Evolutionary conservation across 345 rosid genomes (phyloP).

Genomic region (Capsella bursapastoris): DNA sequence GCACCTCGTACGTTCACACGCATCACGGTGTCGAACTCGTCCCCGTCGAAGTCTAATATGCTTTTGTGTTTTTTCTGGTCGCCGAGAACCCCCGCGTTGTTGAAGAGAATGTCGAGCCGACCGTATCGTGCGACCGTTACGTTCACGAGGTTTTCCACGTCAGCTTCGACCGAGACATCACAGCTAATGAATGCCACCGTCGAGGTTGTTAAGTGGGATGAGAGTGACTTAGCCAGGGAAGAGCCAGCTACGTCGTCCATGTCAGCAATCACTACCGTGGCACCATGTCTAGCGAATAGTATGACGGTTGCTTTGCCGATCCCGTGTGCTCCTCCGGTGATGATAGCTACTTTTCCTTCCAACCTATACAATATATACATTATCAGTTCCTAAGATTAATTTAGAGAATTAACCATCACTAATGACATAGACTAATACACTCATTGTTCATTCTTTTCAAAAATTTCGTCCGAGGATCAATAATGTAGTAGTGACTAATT

Average conservation of each 20-base stretch:
- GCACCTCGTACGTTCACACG: constrained; percentile 68
- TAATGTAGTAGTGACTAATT: not conserved
- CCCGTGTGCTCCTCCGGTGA: constrained; percentile 87
- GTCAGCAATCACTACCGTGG: constrained; percentile 79
- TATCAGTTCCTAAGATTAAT: not conserved
- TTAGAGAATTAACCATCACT: not conserved
- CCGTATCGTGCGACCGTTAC: constrained; percentile 59
- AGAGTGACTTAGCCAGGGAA: constrained; percentile 52
- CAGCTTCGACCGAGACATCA: constrained; percentile 69
- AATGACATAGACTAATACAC: not conserved
- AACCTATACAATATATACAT: constrained; percentile 46
- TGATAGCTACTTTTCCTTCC: constrained; percentile 78
- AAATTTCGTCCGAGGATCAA: not conserved
- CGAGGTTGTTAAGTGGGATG: constrained; percentile 33
- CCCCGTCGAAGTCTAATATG: constrained; percentile 64
- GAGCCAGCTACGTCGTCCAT: constrained; percentile 60
- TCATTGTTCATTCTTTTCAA: not conserved
- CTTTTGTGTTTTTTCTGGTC: constrained; percentile 69
- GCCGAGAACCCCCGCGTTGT: constrained; percentile 87
- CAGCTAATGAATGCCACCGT: constrained; percentile 63
- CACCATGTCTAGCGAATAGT: constrained; percentile 73
- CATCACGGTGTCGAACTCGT: constrained; percentile 75
- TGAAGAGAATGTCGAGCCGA: constrained; percentile 64
- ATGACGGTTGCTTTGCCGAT: constrained; percentile 78
- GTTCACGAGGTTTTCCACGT: constrained; percentile 59